Percentiles rank a stretch among this genome's conserved stretches.
Evolutionary conservation across 495 filamentous ascomycete genomes (phyloP).

Genomic region (Aspergillus sclerotiicarbonarius): DNA sequence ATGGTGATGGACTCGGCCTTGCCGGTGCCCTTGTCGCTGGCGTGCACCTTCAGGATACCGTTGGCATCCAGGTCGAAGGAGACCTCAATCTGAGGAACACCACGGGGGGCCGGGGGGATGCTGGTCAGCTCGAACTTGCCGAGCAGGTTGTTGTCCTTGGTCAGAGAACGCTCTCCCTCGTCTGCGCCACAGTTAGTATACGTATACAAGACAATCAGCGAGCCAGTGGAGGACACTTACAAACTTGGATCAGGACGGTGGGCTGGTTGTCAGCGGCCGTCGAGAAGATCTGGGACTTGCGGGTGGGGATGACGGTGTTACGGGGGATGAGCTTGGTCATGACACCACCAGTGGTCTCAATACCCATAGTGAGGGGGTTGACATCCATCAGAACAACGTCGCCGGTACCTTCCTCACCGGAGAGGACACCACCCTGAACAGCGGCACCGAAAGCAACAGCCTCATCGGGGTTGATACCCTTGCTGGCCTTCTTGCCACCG

Average conservation of each 20-base stretch:
- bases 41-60: slow-evolving; percentile 94
- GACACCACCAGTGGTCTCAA: slow-evolving; percentile 96
- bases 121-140: slow-evolving; percentile 97
- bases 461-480: slow-evolving; percentile 98
- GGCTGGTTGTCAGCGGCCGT: slow-evolving; percentile 98
- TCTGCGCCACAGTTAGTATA: slow-evolving; percentile 29
- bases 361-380: slow-evolving; percentile 96
- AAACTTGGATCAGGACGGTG: slow-evolving; percentile 95
- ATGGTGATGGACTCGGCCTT: slow-evolving; percentile 96
- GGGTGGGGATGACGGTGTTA: slow-evolving; percentile 92
- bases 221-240: slow-evolving; percentile 24
- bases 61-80: slow-evolving; percentile 98
- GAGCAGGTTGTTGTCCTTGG: slow-evolving; percentile 93
- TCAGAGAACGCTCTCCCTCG: slow-evolving; percentile 95
- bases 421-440: slow-evolving; percentile 94
- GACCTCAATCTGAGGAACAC: slow-evolving; percentile 97
- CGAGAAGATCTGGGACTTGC: slow-evolving; percentile 97
- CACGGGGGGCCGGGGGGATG: slow-evolving; percentile 91
- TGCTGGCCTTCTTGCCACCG: slow-evolving; percentile 88
- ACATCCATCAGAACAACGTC: slow-evolving; percentile 94
- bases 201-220: neutral
- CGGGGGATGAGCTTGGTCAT: slow-evolving; percentile 98
- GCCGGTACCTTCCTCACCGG: slow-evolving; percentile 75
- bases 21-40: slow-evolving; percentile 94
- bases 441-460: slow-evolving; percentile 97